Evolutionary conservation across 495 filamentous ascomycete species (phyloP), one percentile per base, ranked within the genome.

Genomic region (Tuber brumale): DNA sequence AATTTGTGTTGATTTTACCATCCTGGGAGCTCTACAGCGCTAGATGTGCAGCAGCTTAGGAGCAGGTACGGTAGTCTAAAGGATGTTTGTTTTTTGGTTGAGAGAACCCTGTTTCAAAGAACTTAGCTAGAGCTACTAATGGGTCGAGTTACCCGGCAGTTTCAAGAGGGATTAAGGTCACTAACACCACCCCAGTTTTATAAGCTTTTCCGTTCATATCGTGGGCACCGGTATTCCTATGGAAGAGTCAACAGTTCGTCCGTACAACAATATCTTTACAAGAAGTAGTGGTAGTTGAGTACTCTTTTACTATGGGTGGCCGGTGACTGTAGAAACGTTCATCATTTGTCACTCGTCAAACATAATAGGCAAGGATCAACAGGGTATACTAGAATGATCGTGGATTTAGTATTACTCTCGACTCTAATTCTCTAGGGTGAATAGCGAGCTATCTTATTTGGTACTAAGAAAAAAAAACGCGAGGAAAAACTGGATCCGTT

Each of bases 1-100:
- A 81, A 99, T 97, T 84, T 96, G 93, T 66, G 95, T 99, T 83
- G 94, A 96, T 85, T 91, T 92, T 79, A 98, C 95, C 95, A 97
- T 97, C 45, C 82, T 89, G 84, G 70, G 70, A 79, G 78, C 70
- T 79, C 57, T 79, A 48, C 27, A 70, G 57, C 14, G 57, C 27
- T 18, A 35, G 57, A 19, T 66, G 57, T 35, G 27, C 1, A 66
- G 57, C 57, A 35, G 35, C 57, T 35, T 14, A 35, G 57, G 57
- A 66, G 27, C 57, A 66, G 48, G 48, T 57, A n/a, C n/a, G n/a
- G n/a, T n/a, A n/a, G n/a, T n/a, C n/a, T n/a, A 66, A 35, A 66
- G 27, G 57, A 8, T 66, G 57, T 35, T 14, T 35, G 31, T 61
- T 46, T 46, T 46, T 35, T 66, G 27, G 57, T 66, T 27, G 27